These are phyloP conservation scores for Umbilicaria muhlenbergii DNA, from an alignment of 495 filamentous ascomycete genomes.

Conservation along the genomic window DNA sequence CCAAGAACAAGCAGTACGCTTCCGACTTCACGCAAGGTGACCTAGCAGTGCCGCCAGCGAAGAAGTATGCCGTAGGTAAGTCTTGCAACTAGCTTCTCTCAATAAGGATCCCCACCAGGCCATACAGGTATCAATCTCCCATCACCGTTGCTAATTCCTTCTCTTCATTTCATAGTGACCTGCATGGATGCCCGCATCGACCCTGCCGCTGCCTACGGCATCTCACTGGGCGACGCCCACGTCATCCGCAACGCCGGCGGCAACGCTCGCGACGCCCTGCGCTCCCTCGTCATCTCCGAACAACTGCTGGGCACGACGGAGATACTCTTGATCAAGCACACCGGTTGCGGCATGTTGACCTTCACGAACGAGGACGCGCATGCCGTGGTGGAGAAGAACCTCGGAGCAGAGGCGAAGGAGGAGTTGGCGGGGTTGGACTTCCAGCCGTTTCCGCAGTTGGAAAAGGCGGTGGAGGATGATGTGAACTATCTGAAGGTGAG, in stretches of 20 bases:
- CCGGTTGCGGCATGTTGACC: slow-evolving; percentile 68
- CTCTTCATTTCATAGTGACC: slow-evolving; percentile 31
- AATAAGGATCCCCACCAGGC: neutral
- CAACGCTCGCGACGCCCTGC: slow-evolving; percentile 48
- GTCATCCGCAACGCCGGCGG: slow-evolving; percentile 70
- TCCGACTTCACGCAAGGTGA: slow-evolving; percentile 45
- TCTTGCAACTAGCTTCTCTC: neutral
- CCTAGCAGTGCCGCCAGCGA: slow-evolving; percentile 56
- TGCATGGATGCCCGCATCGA: slow-evolving; percentile 84
- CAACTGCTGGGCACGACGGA: slow-evolving; percentile 70
- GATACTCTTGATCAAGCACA: slow-evolving; percentile 64
- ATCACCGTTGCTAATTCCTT: neutral
- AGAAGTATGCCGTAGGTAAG: slow-evolving; percentile 44
- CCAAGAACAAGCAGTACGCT: slow-evolving; percentile 45
- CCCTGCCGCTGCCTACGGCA: slow-evolving; percentile 52
- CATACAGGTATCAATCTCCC: neutral
- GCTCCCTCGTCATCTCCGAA: slow-evolving; percentile 64
- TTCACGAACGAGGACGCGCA: slow-evolving; percentile 54
- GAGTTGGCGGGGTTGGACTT: slow-evolving; percentile 39
- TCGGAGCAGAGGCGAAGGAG: slow-evolving; percentile 28
- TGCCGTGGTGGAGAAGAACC: slow-evolving; percentile 38
- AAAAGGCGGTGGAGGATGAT: slow-evolving; percentile 50
- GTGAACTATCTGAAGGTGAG: slow-evolving; percentile 43
- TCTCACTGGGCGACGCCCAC: slow-evolving; percentile 62
- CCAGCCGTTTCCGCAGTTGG: slow-evolving; percentile 46